Conservation (phyloP, 2,329 filamentous ascomycete species). For the Ceratocystis alfenasii region DNA sequence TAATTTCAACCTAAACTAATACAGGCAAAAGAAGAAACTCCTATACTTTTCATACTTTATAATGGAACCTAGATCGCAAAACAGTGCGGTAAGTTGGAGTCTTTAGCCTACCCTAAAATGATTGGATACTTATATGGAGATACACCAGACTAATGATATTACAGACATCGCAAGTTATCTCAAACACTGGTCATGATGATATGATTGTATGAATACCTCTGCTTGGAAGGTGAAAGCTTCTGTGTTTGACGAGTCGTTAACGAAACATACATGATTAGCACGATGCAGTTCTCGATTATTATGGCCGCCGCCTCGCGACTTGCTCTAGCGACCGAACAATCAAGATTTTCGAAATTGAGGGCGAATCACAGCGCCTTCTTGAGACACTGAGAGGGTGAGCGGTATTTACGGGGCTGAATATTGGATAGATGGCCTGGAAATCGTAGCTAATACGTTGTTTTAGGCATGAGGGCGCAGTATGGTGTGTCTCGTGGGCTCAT, state of each 20-base stretch:
- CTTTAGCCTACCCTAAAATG: background rate
- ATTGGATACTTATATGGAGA: background rate
- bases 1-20: background rate
- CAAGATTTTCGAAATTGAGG: constrained; percentile 98
- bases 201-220: constrained; percentile 74
- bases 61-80: background rate
- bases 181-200: constrained; percentile 65
- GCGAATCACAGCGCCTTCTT: constrained; percentile 74
- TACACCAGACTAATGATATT: constrained; percentile 26
- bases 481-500: constrained; percentile 96
- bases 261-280: constrained; percentile 45
- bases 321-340: constrained; percentile 98
- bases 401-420: background rate
- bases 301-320: constrained; percentile 87
- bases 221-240: background rate
- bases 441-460: background rate
- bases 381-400: constrained; percentile 88
- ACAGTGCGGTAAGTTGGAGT: constrained; percentile 18
- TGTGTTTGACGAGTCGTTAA: background rate
- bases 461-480: constrained; percentile 93
- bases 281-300: constrained; percentile 97
- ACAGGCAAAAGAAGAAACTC: background rate
- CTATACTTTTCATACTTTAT: background rate
- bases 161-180: constrained; percentile 36
- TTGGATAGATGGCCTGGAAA: background rate